phyloP scores from a whole-genome alignment of 441 rosid genomes.

The Populus hybrid region DNA sequence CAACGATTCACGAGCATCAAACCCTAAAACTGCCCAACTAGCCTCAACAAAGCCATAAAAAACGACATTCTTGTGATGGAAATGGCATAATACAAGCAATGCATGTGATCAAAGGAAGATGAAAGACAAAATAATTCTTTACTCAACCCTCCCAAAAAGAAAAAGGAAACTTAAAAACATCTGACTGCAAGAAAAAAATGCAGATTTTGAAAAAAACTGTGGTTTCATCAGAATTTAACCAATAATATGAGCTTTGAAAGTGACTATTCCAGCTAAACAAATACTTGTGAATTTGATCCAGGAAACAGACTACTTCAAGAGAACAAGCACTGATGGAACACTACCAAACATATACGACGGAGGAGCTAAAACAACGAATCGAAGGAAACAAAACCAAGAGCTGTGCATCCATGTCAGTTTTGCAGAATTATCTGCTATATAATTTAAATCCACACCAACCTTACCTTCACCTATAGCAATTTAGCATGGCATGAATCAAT shows the following conservation, averaged over 20 bases:
- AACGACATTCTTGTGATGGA: not conserved
- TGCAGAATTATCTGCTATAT: not conserved
- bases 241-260: not conserved
- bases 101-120: not conserved
- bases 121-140: no score
- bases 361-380: not conserved
- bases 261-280: not conserved
- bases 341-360: not conserved
- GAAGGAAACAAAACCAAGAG: not conserved
- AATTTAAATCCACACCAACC: not conserved
- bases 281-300: not conserved
- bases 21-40: not conserved
- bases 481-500: not conserved
- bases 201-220: not conserved
- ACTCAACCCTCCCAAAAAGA: not conserved
- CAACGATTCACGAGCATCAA: not conserved
- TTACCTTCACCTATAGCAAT: not conserved
- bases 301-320: not conserved
- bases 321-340: not conserved
- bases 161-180: not conserved
- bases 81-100: not conserved
- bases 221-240: not conserved
- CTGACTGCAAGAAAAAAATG: not conserved
- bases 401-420: not conserved
- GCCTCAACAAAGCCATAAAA: not conserved